Conservation (phyloP, 768 basidiomycete genomes). For the Lentinula edodes region DNA sequence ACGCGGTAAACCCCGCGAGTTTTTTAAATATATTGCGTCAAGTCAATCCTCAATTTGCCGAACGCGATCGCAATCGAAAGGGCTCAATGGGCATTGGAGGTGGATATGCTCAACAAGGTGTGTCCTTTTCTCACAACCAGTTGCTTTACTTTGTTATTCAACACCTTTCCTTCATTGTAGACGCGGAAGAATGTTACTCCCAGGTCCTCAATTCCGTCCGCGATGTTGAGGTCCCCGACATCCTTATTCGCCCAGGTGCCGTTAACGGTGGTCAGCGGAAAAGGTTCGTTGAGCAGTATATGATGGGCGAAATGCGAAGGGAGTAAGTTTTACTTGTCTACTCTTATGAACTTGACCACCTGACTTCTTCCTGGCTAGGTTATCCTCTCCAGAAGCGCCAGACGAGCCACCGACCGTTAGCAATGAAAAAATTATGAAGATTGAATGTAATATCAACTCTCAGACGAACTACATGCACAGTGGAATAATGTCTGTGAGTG, state of each 20-base stretch:
- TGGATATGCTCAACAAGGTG: constrained; percentile 72
- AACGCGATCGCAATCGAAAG: constrained; percentile 43
- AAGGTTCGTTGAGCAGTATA: constrained; percentile 74
- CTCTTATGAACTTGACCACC: neutral
- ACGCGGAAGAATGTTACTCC: constrained; percentile 89
- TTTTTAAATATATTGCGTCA: constrained; percentile 72
- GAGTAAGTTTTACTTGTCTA: constrained; percentile 34
- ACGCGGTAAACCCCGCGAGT: constrained; percentile 60
- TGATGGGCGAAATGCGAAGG: constrained; percentile 74
- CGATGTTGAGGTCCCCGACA: constrained; percentile 56
- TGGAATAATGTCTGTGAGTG: constrained; percentile 72
- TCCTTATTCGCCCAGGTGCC: constrained; percentile 20
- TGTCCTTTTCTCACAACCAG: constrained; percentile 19
- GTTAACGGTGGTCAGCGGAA: constrained; percentile 22
- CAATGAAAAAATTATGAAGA: constrained; percentile 74
- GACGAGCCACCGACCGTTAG: constrained; percentile 66
- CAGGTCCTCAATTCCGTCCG: constrained; percentile 68
- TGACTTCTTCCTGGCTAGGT: neutral
- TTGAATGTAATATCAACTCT: constrained; percentile 88
- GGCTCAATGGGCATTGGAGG: constrained; percentile 26
- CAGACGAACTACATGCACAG: constrained; percentile 84
- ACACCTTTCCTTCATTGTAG: constrained; percentile 25
- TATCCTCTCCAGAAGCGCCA: constrained; percentile 51
- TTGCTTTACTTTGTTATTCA: neutral
- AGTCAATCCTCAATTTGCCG: constrained; percentile 88